Evolutionary conservation across 768 basidiomycete species (phyloP), one percentile per base, ranked within the genome.

Genomic region (Boletus reticulatus): DNA sequence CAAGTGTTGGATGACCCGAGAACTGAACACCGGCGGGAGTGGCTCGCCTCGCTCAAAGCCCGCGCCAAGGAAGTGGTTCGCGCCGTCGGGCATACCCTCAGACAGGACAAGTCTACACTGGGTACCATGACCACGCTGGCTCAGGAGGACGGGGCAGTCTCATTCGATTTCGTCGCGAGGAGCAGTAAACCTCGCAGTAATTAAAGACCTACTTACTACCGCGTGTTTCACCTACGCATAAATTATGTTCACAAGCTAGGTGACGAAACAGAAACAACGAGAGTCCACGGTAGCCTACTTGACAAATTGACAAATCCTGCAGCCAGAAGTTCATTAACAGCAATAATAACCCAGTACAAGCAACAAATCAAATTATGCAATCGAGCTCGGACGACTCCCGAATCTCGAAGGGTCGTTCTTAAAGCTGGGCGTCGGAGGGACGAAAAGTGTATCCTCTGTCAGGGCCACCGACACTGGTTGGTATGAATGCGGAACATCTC

Each of bases 391-490:
- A 64, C 80, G 67, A 47, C 74, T 72, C 29, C 69, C 74, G 39
- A 60, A 63, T 43, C 57, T 59, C 16, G 60, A 51, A 31, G 54
- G 29, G 16, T 68, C 66, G 14, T 69, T 75, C 47, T 78, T 78
- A 72, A 86, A 87, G 39, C 79, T 77, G 17, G 85, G 84, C 0
- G 80, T 77, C 16, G 85, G 85, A 29, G 84, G 84, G 19, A 73
- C 78, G 50, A 73, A 73, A 41, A 76, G 64, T 3, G 83, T 84
- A 48, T 78, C 74, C 43, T 78, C 76, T 13, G 77, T 69, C 55
- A 78, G 50, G 44, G 76, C 76, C 63, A 76, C 70, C 22, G 88
- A 89, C 50, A 91, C 87, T 3, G 89, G 88, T 64, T 88, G 76
- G 66, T 91, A 91, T n/a, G 72, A 67, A 59, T 85, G 85, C 2